phyloP scores from a whole-genome alignment of 2,329 filamentous ascomycete species.

The Paecilomyces formosus region DNA sequence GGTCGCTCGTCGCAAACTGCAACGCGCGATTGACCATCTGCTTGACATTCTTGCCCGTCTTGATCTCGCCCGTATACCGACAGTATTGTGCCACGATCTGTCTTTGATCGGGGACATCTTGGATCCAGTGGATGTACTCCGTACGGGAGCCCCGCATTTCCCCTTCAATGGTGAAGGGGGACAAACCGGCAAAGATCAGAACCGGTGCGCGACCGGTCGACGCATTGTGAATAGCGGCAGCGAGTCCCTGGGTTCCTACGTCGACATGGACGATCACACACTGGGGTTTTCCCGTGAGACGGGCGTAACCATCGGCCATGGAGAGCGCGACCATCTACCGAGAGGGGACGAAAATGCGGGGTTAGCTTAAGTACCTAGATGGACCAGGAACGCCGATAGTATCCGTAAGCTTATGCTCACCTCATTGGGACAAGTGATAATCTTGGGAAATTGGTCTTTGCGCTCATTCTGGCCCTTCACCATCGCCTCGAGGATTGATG shows the following conservation, averaged over 20 bases:
- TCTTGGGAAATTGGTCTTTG: slow-evolving; percentile 57
- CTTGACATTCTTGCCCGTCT: slow-evolving; percentile 77
- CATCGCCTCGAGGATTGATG: slow-evolving; percentile 72
- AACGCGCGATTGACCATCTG: slow-evolving; percentile 81
- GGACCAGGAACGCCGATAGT: slow-evolving; percentile 4
- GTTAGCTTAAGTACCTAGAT: slow-evolving; percentile 7
- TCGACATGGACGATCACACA: slow-evolving; percentile 75
- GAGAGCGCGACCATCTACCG: slow-evolving; percentile 72
- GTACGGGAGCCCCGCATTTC: slow-evolving; percentile 70
- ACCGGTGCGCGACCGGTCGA: slow-evolving; percentile 67
- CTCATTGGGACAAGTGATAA: slow-evolving; percentile 76
- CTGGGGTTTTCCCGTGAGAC: slow-evolving; percentile 64
- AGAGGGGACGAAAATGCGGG: slow-evolving; percentile 6
- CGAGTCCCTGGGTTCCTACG: slow-evolving; percentile 72
- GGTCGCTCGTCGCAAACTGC: slow-evolving; percentile 71
- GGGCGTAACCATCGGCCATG: slow-evolving; percentile 75
- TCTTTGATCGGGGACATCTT: slow-evolving; percentile 76
- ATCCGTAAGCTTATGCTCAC: slow-evolving; percentile 32
- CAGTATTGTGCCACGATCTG: slow-evolving; percentile 79
- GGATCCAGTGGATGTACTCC: slow-evolving; percentile 82
- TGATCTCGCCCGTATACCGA: slow-evolving; percentile 73
- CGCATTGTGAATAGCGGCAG: slow-evolving; percentile 71
- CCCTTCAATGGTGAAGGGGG: slow-evolving; percentile 68
- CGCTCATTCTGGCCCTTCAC: slow-evolving; percentile 66
- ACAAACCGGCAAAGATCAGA: slow-evolving; percentile 70